Evolutionary conservation across 805 yeast genomes (phyloP).

Genomic region (Zygosaccharomyces bisporus): DNA sequence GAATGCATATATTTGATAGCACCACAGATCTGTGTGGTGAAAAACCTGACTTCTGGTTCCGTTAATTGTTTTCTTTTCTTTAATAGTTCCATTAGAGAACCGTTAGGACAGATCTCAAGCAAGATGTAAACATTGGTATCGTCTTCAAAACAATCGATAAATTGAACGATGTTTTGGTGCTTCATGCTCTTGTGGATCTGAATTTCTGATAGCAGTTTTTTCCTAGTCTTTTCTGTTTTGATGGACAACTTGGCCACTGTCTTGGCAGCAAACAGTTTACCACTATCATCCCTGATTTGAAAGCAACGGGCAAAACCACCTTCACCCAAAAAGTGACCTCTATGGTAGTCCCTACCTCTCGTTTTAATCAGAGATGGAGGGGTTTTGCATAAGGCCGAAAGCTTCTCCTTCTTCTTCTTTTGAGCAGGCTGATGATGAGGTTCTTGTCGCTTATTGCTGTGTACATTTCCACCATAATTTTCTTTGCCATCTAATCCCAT

Average conservation of each 20-base stretch:
- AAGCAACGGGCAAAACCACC: conserved; percentile 99
- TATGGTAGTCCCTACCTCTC: conserved; percentile 83
- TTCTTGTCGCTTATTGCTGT: conserved; percentile 22
- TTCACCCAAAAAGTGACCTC: conserved; percentile 91
- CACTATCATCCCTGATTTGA: conserved; percentile 88
- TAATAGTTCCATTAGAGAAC: conserved; percentile 87
- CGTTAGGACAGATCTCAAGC: conserved; percentile 92
- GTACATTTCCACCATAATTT: conserved; percentile 12
- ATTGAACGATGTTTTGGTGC: conserved; percentile 88
- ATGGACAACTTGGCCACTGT: conserved; percentile 96
- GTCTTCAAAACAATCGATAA: conserved; percentile 96
- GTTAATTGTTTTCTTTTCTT: conserved; percentile 78
- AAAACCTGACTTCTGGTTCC: conserved; percentile 88
- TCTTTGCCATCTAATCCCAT: conserved; percentile 19
- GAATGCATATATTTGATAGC: conserved; percentile 91
- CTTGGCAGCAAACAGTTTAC: conserved; percentile 89
- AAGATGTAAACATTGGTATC: conserved; percentile 89
- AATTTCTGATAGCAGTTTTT: conserved; percentile 83
- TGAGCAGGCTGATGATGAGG: conserved; percentile 30
- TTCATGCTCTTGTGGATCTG: conserved; percentile 87
- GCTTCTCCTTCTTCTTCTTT: conserved; percentile 81
- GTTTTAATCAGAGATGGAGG: conserved; percentile 93
- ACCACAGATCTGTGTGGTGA: conserved; percentile 89
- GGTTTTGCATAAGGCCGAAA: conserved; percentile 88
- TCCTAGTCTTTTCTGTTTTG: conserved; percentile 81